Percentiles rank a stretch among this genome's conserved stretches.
Evolutionary conservation across 306 rosid species (phyloP).

Genomic region (Inga laurina): DNA sequence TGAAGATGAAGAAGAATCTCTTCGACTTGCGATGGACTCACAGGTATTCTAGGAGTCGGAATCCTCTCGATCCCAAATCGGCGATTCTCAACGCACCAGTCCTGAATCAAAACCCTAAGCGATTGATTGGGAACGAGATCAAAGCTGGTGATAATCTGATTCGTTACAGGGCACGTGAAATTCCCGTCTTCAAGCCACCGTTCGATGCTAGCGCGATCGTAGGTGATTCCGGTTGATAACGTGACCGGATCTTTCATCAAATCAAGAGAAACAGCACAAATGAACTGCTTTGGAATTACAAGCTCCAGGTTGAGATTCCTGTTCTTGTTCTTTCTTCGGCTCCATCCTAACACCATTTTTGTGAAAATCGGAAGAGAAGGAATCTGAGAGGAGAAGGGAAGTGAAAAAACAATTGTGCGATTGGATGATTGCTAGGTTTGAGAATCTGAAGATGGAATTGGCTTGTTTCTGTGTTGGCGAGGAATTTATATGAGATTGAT

Average conservation of each 20-base stretch:
- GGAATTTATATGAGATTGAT: background rate
- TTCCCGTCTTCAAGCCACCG: slow-evolving; percentile 59
- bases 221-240: slow-evolving; percentile 56
- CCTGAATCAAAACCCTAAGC: slow-evolving; percentile 54
- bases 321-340: slow-evolving; percentile 26
- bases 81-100: slow-evolving; percentile 51
- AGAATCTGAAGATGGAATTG: background rate
- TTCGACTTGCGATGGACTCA: slow-evolving; percentile 30
- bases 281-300: slow-evolving; percentile 47
- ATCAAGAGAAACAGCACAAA: slow-evolving; percentile 56
- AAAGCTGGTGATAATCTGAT: slow-evolving; percentile 37
- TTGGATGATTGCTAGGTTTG: background rate
- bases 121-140: slow-evolving; percentile 54
- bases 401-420: background rate
- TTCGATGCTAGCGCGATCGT: slow-evolving; percentile 52
- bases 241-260: slow-evolving; percentile 65
- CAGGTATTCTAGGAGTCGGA: slow-evolving; percentile 54
- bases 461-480: background rate
- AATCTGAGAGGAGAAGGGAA: background rate
- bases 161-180: slow-evolving; percentile 53
- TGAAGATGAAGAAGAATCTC: slow-evolving; percentile 23
- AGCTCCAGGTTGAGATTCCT: slow-evolving; percentile 31
- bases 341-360: slow-evolving; percentile 50
- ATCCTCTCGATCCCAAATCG: slow-evolving; percentile 45
- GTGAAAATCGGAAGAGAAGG: slow-evolving; percentile 3